Percentiles rank a stretch among this genome's conserved stretches.
phyloP scores from a whole-genome alignment of 2,329 filamentous ascomycete species.

The Amauroascus verrucosus region DNA sequence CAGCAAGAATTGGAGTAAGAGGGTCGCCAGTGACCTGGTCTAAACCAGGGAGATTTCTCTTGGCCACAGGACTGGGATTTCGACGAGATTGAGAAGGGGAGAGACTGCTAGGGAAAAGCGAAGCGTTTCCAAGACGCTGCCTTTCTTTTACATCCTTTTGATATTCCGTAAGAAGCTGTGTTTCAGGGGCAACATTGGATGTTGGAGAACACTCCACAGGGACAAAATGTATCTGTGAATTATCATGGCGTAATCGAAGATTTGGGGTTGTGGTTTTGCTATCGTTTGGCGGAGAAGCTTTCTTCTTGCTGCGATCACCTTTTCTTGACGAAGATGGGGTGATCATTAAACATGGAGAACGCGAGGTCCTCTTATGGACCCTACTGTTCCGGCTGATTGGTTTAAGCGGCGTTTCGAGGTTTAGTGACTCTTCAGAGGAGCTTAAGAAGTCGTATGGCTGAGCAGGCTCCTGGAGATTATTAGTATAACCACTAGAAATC shows the following conservation, averaged over 20 bases:
- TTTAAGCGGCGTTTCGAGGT: neutral
- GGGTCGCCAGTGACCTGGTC: constrained; percentile 22
- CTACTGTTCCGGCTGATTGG: neutral
- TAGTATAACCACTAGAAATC: constrained; percentile 1
- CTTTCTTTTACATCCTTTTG: constrained; percentile 68
- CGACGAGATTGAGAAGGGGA: constrained; percentile 22
- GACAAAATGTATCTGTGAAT: constrained; percentile 72
- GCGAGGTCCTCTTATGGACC: constrained; percentile 1
- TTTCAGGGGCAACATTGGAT: constrained; percentile 43
- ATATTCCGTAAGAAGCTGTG: constrained; percentile 65
- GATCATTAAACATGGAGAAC: neutral
- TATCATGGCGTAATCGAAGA: constrained; percentile 58
- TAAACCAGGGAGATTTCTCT: constrained; percentile 19
- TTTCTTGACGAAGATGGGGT: constrained; percentile 1
- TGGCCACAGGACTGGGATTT: constrained; percentile 23
- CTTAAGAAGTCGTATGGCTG: constrained; percentile 34
- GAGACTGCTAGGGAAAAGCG: constrained; percentile 56
- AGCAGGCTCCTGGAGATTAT: constrained; percentile 14
- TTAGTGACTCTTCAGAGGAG: constrained; percentile 39
- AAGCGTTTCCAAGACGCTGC: constrained; percentile 53
- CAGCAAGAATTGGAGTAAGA: constrained; percentile 35
- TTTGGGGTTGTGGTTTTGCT: constrained; percentile 33
- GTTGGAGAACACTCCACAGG: constrained; percentile 53
- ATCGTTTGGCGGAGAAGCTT: neutral
- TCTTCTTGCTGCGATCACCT: constrained; percentile 2